These are phyloP conservation scores for Apophysomyces trapeziformis DNA, from an alignment of 371 early-diverging fungal genomes.

Conservation along the genomic window DNA sequence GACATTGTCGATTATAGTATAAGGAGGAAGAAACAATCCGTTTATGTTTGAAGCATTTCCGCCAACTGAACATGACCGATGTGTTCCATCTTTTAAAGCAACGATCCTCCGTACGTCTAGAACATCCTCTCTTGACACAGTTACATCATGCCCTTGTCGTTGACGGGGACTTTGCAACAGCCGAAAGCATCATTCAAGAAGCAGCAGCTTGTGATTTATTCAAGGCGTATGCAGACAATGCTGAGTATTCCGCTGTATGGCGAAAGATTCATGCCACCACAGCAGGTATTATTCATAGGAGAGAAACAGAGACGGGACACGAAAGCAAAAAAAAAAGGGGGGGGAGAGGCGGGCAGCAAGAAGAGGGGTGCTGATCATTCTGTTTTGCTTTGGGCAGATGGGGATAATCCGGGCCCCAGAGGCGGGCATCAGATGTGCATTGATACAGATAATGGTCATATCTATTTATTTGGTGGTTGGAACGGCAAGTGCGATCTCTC, in stretches of 20 bases:
- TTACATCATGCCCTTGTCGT: slow-evolving; percentile 72
- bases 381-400: slow-evolving; percentile 5
- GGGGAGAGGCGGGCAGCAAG: too few relatives aligned
- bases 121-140: slow-evolving; percentile 79
- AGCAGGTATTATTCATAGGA: slow-evolving; percentile 23
- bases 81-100: slow-evolving; percentile 72
- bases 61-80: slow-evolving; percentile 78
- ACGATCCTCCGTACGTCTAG: slow-evolving; percentile 68
- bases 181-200: slow-evolving; percentile 69
- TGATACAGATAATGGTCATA: slow-evolving; percentile 71
- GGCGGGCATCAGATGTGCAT: slow-evolving; percentile 98
- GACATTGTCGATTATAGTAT: slow-evolving; percentile 41
- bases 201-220: slow-evolving; percentile 69
- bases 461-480: slow-evolving; percentile 97
- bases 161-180: slow-evolving; percentile 72
- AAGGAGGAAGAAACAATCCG: slow-evolving; percentile 82
- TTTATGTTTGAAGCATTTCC: slow-evolving; percentile 87
- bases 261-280: slow-evolving; percentile 48
- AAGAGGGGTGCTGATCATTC: too few relatives aligned
- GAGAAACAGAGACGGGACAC: too few relatives aligned
- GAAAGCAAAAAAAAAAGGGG: too few relatives aligned
- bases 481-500: slow-evolving; percentile 86
- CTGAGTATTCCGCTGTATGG: slow-evolving; percentile 80
- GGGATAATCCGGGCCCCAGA: slow-evolving; percentile 61
- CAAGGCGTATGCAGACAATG: slow-evolving; percentile 65